Evolutionary conservation across 345 rosid species (phyloP), one percentile per base, ranked within the genome.

Genomic region (Schrenkiella parvula): DNA sequence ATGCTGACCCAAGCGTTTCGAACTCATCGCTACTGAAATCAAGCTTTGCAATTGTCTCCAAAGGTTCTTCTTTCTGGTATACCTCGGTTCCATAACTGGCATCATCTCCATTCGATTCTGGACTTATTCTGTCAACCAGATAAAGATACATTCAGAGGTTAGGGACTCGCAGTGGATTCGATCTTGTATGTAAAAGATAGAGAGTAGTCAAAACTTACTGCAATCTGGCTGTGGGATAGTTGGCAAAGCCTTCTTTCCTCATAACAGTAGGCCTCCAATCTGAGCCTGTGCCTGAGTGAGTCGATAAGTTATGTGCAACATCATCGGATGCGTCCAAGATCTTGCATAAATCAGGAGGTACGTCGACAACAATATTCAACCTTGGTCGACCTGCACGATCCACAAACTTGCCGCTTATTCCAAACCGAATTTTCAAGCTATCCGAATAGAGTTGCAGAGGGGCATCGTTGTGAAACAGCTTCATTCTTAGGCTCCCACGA

Each of bases 331-430:
- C 79, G n/a, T 90, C 86, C 15, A 93, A 89, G 62, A 90, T 78
- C 9, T 51, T 39, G 63, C 88, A 82, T 61, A 90, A 79, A 51
- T 63, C 74, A 66, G 82, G 85, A 78, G 91, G 43, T 43, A 73
- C 48, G 37, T 85, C 83, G 31, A 85, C 93, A 65, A 90, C 87
- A 62, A 88, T 75, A 71, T 68, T 93, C 85, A 93, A 81, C 61
- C 77, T 82, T 38, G 92, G 97, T 29, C 68, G 77, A 54, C 93
- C 93, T 48, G 60, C 77, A 23, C 68, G 17, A 78, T 90, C 84
- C 56, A 42, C 3, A 73, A 42, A 93, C 82, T 82, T 85, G 1
- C 55, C 10, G 64, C 78, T 82, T 56, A 87, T 44, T 46, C 90
- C 93, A 81, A 88, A 88, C 53, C 88, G 82, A 46, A 93, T 78